Base-by-base conservation (phyloP, 495 filamentous ascomycete genomes). In the Penicillium ochrochloron region DNA sequence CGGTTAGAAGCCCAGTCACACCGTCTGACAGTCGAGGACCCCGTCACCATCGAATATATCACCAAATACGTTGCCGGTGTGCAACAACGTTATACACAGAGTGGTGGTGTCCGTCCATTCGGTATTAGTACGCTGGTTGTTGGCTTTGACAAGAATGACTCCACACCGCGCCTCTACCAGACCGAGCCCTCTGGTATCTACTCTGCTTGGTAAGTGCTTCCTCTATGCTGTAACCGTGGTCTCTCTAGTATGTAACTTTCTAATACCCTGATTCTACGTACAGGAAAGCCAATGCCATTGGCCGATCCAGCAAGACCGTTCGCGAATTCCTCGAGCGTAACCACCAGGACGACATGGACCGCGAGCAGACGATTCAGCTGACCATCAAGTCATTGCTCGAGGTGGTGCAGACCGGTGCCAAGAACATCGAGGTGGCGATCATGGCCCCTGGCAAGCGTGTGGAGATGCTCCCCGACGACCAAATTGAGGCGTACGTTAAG, bases 251-350 rank as follows among this genome's bases (percentile, higher is more conserved):
- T 4, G n/a, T 9, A 10, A n/a, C 5, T 7, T 19, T 21, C 55
- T 69, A 66, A 65, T 57, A n/a, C 59, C 1, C 46, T 60, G 21
- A 11, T 60, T 19, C 1, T 17, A 50, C 23, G 39, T 66, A 65
- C 69, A 97, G 94, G 95, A 99, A 99, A 87, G 96, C 95, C 68
- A 99, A 99, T 73, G 95, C 95, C 56, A 99, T 99, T 76, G 95
- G 95, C 51, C 89, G 95, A 70, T 97, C 94, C 21, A 96, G 92
- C 86, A 99, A 99, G 85, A 98, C 95, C 5, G 95, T 99, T 44
- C 89, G 95, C 61, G 95, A 99, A 75, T 99, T 99, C 80, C 84
- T 99, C 63, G 95, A 99, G 79, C 88, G 95, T 70, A 97, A 99
- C 79, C 96, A 99, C 83, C 95, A 97, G 81, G 90, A 92, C 65